Conservation (phyloP, 176 grass and related monocot genomes). For the Oryza meridionalis region DNA sequence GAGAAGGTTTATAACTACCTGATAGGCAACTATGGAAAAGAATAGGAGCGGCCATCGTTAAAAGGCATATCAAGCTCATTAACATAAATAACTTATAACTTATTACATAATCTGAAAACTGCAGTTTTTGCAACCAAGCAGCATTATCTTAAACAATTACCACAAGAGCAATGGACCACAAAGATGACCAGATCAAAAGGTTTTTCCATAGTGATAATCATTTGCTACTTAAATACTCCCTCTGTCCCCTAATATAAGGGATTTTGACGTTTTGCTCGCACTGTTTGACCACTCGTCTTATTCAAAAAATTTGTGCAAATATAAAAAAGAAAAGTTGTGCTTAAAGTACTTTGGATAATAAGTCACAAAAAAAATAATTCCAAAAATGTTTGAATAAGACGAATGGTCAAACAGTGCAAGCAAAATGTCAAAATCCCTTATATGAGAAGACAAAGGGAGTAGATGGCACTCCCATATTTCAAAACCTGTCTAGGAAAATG, state of each 20-base stretch:
- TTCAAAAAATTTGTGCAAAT: too few species aligned
- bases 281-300: too few species aligned
- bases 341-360: too few species aligned
- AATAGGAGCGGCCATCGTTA: constrained; percentile 7
- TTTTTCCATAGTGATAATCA: neutral
- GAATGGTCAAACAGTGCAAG: too few species aligned
- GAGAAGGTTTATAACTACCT: constrained; percentile 16
- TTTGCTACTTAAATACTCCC: neutral
- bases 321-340: too few species aligned
- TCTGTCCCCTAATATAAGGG: too few species aligned
- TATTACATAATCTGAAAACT: neutral
- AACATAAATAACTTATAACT: neutral
- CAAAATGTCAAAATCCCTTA: too few species aligned
- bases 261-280: too few species aligned
- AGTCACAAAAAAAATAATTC: too few species aligned
- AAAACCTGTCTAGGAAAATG: constrained; percentile 34
- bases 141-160: neutral
- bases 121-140: neutral
- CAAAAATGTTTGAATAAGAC: too few species aligned
- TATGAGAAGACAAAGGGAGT: too few species aligned
- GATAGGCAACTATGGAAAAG: neutral
- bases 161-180: constrained; percentile 4
- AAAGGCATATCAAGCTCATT: neutral
- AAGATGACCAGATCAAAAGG: constrained; percentile 18
- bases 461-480: neutral